Conservation (phyloP, 352 stramenopile species). For the Phytophthora quininea region DNA sequence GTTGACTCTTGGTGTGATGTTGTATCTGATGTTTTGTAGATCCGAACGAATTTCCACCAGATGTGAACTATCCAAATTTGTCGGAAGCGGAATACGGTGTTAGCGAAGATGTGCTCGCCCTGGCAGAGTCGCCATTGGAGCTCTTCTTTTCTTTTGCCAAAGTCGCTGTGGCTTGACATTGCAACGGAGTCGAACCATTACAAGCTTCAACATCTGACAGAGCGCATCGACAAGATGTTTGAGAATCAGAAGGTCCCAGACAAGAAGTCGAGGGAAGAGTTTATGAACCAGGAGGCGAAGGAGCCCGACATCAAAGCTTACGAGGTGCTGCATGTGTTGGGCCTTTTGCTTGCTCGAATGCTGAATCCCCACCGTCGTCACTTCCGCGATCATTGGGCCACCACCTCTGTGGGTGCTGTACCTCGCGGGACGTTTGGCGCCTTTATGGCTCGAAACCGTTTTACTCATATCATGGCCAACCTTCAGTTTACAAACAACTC, state of each 20-base stretch:
- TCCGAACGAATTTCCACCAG: neutral
- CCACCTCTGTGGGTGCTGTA: neutral
- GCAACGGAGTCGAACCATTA: slow-evolving; percentile 5
- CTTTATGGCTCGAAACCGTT: slow-evolving; percentile 15
- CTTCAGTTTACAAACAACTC: slow-evolving; percentile 22
- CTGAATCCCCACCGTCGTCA: slow-evolving; percentile 2
- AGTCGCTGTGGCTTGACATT: neutral
- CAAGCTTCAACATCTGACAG: neutral
- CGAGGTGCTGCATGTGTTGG: slow-evolving; percentile 5
- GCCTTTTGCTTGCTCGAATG: slow-evolving; percentile 10
- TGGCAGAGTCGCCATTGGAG: slow-evolving; percentile 8
- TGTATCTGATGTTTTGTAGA: slow-evolving; percentile 10
- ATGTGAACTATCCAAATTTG: neutral
- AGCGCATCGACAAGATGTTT: slow-evolving; percentile 3
- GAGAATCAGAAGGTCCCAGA: slow-evolving; percentile 4
- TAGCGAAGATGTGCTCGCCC: neutral
- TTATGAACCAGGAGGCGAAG: slow-evolving; percentile 4
- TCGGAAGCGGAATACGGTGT: slow-evolving; percentile 1
- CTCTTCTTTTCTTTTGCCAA: slow-evolving; percentile 17
- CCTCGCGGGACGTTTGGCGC: slow-evolving; percentile 9
- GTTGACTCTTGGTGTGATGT: neutral
- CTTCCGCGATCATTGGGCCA: slow-evolving; percentile 10
- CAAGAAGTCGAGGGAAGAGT: slow-evolving; percentile 2
- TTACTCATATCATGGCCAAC: slow-evolving; percentile 13
- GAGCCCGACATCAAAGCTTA: slow-evolving; percentile 5